Base-by-base conservation (phyloP, 2,329 filamentous ascomycete species). In the Neonectria neomacrospora region DNA sequence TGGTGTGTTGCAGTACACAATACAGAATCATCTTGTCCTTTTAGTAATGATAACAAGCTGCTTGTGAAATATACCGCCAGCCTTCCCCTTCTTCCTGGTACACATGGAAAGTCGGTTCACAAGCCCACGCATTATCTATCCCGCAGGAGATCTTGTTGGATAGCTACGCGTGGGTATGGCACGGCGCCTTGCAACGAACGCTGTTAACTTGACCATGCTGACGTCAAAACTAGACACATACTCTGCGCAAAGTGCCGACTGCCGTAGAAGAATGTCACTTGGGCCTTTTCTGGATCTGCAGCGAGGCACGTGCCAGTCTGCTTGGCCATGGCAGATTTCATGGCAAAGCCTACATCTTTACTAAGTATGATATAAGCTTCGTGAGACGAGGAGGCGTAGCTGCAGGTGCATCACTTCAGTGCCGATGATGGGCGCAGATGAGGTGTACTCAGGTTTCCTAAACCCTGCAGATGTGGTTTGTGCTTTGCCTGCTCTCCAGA, bases 121-220 rank as follows among this genome's bases (percentile, higher is more conserved):
- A 71, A 63, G 10, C 66, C 67, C 23, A 69, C 60, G n/a, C 60
- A 65, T 44, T 67, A 39, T 7, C 67, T 65, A 16, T 65, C 68
- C 1, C 39, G 65, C 20, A 65, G 64, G n/a, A 68, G 60, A 20
- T 68, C 56, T 39, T 26, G 45, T 14, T 54, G 44, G 18, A 70
- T 65, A 18, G 54, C 10, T 1, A 70, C 58, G 1, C 64, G 62
- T 7, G 66, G 66, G 41, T 63, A 68, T 7, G 63, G 50, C 12
- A 10, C 23, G 1, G 54, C 12, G 23, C 22, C 66, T 65, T 52
- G 23, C 12, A 37, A 42, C 1, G 39, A 42, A 54, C 54, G 34
- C 7, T 16, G 6, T 41, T 41, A 56, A 48, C 42, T 41, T 20
- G 4, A 16, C 18, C n/a, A 34, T 54, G 2, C 34, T 16, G n/a